phyloP scores from a whole-genome alignment of 2,329 filamentous ascomycete species.

The Verticillium longisporum region DNA sequence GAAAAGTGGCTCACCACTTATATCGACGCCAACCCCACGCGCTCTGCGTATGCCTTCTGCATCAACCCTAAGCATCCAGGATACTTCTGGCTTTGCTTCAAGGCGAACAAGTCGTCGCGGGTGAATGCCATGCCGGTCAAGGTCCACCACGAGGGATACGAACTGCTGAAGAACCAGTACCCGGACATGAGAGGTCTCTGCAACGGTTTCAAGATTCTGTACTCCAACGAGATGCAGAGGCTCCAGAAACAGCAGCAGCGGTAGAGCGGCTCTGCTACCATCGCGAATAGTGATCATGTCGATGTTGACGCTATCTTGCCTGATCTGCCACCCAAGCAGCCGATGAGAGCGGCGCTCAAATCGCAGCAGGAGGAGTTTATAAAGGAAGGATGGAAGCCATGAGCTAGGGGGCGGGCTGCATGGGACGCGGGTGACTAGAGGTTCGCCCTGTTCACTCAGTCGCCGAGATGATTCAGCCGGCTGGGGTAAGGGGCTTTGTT shows the following conservation, averaged over 20 bases:
- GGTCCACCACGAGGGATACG: constrained; percentile 87
- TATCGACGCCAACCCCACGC: constrained; percentile 89
- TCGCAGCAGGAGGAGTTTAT: neutral
- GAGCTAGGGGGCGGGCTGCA: neutral
- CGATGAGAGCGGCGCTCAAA: neutral
- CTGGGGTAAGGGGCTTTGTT: neutral
- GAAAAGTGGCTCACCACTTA: constrained; percentile 96
- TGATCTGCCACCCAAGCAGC: neutral
- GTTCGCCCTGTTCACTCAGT: neutral
- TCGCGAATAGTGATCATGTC: constrained; percentile 12
- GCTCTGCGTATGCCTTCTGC: constrained; percentile 93
- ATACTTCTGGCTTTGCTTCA: constrained; percentile 96
- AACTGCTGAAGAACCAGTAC: constrained; percentile 82
- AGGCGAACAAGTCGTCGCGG: constrained; percentile 69
- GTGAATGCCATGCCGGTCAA: constrained; percentile 80
- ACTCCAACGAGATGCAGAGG: constrained; percentile 58
- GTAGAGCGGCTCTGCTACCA: neutral
- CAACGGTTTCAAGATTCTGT: constrained; percentile 92
- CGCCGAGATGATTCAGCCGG: neutral
- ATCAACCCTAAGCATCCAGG: constrained; percentile 86
- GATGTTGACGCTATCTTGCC: constrained; percentile 15
- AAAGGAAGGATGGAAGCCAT: neutral
- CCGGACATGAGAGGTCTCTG: constrained; percentile 92
- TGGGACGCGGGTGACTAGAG: neutral
- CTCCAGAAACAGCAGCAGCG: constrained; percentile 29